Percentiles rank a stretch among this genome's conserved stretches.
Evolutionary conservation across 2,329 filamentous ascomycete species (phyloP).

Genomic region (Trichoderma semiorbis): DNA sequence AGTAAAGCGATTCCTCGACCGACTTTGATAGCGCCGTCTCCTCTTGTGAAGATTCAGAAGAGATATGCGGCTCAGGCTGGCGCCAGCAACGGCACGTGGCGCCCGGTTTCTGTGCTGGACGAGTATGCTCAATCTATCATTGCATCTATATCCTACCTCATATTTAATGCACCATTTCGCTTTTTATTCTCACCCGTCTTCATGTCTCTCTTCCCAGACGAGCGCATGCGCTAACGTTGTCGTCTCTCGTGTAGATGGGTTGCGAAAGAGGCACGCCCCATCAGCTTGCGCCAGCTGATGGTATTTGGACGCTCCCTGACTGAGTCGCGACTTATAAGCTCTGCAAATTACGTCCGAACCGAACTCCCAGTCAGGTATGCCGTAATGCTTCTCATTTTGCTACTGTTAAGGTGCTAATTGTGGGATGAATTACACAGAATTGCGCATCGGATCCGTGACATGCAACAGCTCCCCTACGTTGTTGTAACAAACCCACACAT

Average conservation of each 20-base stretch:
- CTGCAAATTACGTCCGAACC: constrained; percentile 94
- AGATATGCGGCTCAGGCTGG: constrained; percentile 26
- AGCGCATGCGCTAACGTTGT: constrained; percentile 12
- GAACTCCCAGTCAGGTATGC: constrained; percentile 56
- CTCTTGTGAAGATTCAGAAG: constrained; percentile 12
- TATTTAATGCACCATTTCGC: background rate
- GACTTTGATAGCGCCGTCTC: background rate
- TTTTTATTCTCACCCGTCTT: background rate
- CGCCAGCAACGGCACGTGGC: constrained; percentile 47
- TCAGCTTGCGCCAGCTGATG: constrained; percentile 92
- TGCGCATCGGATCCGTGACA: constrained; percentile 91
- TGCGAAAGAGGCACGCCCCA: constrained; percentile 85
- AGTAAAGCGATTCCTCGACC: background rate
- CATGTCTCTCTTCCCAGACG: background rate
- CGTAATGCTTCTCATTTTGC: background rate
- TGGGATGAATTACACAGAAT: constrained; percentile 51
- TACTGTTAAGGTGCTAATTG: background rate
- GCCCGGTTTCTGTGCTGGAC: constrained; percentile 61
- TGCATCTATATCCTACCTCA: background rate
- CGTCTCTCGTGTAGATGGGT: constrained; percentile 67
- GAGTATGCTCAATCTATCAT: constrained; percentile 45
- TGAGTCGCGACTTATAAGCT: constrained; percentile 83
- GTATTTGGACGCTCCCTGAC: constrained; percentile 94
- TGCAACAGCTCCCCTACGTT: constrained; percentile 93
- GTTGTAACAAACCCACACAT: constrained; percentile 95